Evolutionary conservation across 2,329 filamentous ascomycete genomes (phyloP).

Genomic region (Hirsutella rhossiliensis): DNA sequence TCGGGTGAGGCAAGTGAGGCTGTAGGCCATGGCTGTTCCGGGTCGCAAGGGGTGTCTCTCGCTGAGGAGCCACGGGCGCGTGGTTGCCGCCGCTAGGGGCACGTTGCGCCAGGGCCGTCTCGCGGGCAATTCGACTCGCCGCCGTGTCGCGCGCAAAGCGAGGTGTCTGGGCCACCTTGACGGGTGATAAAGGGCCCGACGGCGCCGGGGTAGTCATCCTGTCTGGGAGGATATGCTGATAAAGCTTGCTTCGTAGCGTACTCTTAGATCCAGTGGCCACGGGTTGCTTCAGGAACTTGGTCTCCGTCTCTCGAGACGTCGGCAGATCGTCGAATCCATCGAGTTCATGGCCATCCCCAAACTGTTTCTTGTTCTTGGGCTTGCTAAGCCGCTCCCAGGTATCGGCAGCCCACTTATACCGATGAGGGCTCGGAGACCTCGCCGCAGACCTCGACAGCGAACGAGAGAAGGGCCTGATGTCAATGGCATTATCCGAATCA

Average conservation of each 20-base stretch:
- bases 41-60: slow-evolving; percentile 39
- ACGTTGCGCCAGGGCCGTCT: slow-evolving; percentile 49
- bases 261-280: slow-evolving; percentile 57
- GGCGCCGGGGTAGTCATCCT: slow-evolving; percentile 41
- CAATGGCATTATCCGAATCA: slow-evolving; percentile 62
- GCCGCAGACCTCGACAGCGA: slow-evolving; percentile 44
- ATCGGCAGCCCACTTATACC: slow-evolving; percentile 32
- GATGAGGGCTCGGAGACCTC: slow-evolving; percentile 48
- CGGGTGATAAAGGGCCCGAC: slow-evolving; percentile 43
- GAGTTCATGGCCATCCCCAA: slow-evolving; percentile 85
- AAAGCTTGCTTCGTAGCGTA: slow-evolving; percentile 41
- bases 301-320: slow-evolving; percentile 72
- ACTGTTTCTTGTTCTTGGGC: slow-evolving; percentile 45
- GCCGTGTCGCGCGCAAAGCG: slow-evolving; percentile 54
- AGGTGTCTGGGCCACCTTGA: slow-evolving; percentile 40
- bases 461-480: slow-evolving; percentile 44
- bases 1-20: slow-evolving; percentile 24
- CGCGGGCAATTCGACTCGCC: slow-evolving; percentile 52
- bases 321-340: slow-evolving; percentile 92
- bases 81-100: slow-evolving; percentile 40
- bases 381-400: slow-evolving; percentile 59
- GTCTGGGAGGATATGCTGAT: slow-evolving; percentile 42
- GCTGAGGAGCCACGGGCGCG: slow-evolving; percentile 41
- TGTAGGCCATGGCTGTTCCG: slow-evolving; percentile 34
- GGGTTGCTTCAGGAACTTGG: slow-evolving; percentile 71